phyloP scores from a whole-genome alignment of 2,329 filamentous ascomycete species.

The Monosporascus cannonballus region DNA sequence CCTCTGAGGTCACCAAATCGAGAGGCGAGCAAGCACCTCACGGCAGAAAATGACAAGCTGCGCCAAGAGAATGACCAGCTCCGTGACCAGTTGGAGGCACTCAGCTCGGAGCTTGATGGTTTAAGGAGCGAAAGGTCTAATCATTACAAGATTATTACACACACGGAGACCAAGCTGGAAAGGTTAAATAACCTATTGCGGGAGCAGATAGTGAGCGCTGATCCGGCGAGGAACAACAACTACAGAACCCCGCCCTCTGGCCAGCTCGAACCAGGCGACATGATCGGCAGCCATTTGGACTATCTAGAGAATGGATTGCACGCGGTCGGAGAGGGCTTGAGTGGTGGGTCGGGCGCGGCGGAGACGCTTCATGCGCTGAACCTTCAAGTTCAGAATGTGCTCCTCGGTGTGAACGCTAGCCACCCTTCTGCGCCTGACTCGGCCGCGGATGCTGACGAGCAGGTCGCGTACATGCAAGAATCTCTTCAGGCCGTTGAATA shows the following conservation, averaged over 20 bases:
- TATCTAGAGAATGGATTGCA: conserved; percentile 64
- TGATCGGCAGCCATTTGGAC: conserved; percentile 54
- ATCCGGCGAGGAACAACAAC: conserved; percentile 46
- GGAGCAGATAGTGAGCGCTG: conserved; percentile 58
- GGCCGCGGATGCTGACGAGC: conserved; percentile 55
- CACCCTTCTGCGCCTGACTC: conserved; percentile 54
- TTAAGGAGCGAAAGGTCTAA: conserved; percentile 29
- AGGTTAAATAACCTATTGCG: conserved; percentile 61
- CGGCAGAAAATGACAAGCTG: conserved; percentile 39
- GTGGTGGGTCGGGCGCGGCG: conserved; percentile 38
- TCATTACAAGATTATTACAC: conserved; percentile 46
- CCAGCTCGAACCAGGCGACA: conserved; percentile 36
- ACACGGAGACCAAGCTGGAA: conserved; percentile 61
- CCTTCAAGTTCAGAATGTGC: conserved; percentile 54
- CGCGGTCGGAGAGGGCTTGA: conserved; percentile 52
- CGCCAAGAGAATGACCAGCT: conserved; percentile 40
- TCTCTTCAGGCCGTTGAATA: conserved; percentile 46
- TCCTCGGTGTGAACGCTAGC: conserved; percentile 40
- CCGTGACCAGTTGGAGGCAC: conserved; percentile 26
- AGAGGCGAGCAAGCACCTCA: conserved; percentile 45
- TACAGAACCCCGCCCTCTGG: conserved; percentile 38
- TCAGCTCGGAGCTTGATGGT: conserved; percentile 29
- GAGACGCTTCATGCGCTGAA: conserved; percentile 58
- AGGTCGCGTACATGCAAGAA: conserved; percentile 62
- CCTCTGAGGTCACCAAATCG: conserved; percentile 52